Evolutionary conservation across 139 green algal species (phyloP).

Genomic region (Marvania coccoides): DNA sequence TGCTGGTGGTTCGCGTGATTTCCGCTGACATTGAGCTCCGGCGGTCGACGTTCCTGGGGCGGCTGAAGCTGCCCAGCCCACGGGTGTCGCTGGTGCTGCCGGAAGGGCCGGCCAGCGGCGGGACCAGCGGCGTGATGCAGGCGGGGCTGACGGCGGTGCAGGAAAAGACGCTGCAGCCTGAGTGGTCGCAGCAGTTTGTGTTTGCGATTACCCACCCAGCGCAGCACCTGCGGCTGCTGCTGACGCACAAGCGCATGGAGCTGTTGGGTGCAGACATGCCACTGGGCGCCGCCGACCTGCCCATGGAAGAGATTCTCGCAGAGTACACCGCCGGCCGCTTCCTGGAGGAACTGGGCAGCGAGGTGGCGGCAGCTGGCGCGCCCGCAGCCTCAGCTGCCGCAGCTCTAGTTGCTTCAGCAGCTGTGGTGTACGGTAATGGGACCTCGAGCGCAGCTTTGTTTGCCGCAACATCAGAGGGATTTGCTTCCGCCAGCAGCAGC

Average conservation of each 20-base stretch:
- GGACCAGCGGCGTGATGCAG: slow-evolving; percentile 9
- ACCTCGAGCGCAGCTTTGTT: too few relatives aligned
- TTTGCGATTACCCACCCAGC: slow-evolving; percentile 14
- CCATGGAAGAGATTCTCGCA: neutral
- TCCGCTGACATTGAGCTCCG: slow-evolving; percentile 15
- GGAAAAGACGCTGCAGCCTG: slow-evolving; percentile 7
- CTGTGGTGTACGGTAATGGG: too few relatives aligned
- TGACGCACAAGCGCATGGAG: slow-evolving; percentile 18
- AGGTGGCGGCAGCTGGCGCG: too few relatives aligned
- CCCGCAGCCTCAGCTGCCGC: too few relatives aligned
- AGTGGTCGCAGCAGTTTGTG: slow-evolving; percentile 2
- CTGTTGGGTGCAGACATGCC: slow-evolving; percentile 25
- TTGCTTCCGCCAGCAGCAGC: neutral
- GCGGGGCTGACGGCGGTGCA: slow-evolving; percentile 12
- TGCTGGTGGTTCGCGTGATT: slow-evolving; percentile 21
- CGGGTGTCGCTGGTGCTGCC: slow-evolving; percentile 17
- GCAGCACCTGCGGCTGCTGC: slow-evolving; percentile 18
- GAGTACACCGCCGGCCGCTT: too few relatives aligned
- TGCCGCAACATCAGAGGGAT: too few relatives aligned
- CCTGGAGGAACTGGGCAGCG: too few relatives aligned
- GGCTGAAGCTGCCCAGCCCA: slow-evolving; percentile 15
- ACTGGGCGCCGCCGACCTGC: slow-evolving; percentile 12
- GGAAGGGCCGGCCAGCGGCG: neutral
- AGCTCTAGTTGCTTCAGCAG: too few relatives aligned
- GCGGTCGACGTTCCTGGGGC: slow-evolving; percentile 20